A percentile compares a stretch with the other conserved stretches of the same genome.
Conservation (phyloP, 2,329 filamentous ascomycete species). For the Curvularia lunata region DNA sequence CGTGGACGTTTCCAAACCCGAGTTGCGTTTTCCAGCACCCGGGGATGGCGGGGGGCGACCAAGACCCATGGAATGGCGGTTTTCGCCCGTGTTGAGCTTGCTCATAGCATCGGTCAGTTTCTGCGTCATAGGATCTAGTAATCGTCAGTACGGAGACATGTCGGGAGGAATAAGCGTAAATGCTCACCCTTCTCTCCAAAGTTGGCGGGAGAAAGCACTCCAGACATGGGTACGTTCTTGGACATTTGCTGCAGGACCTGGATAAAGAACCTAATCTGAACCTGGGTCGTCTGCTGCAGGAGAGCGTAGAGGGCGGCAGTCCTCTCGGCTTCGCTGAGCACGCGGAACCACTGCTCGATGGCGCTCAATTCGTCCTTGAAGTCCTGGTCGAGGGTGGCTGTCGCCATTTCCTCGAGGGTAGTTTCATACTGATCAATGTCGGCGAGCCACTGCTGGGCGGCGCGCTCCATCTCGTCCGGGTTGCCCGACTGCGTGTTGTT, state of each 20-base stretch:
- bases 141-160: constrained; percentile 28
- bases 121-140: constrained; percentile 91
- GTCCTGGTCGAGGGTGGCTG: constrained; percentile 96
- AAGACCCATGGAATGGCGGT: constrained; percentile 79
- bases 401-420: constrained; percentile 98
- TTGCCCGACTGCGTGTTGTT: constrained; percentile 69
- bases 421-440: constrained; percentile 99
- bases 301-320: constrained; percentile 95
- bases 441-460: constrained; percentile 97
- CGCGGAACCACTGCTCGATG: constrained; percentile 99
- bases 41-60: constrained; percentile 77
- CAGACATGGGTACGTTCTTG: constrained; percentile 96
- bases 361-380: constrained; percentile 99
- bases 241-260: constrained; percentile 99
- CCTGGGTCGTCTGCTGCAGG: constrained; percentile 96
- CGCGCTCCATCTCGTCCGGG: constrained; percentile 88
- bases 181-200: constrained; percentile 86
- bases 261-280: constrained; percentile 99
- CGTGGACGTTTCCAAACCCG: constrained; percentile 87
- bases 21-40: constrained; percentile 78
- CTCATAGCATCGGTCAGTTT: constrained; percentile 95
- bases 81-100: constrained; percentile 86
- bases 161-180: background rate
- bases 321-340: constrained; percentile 93
- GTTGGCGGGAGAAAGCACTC: constrained; percentile 89